These are phyloP conservation scores for Logfia minima DNA, from an alignment of 129 eudicot species.

Conservation along the genomic window DNA sequence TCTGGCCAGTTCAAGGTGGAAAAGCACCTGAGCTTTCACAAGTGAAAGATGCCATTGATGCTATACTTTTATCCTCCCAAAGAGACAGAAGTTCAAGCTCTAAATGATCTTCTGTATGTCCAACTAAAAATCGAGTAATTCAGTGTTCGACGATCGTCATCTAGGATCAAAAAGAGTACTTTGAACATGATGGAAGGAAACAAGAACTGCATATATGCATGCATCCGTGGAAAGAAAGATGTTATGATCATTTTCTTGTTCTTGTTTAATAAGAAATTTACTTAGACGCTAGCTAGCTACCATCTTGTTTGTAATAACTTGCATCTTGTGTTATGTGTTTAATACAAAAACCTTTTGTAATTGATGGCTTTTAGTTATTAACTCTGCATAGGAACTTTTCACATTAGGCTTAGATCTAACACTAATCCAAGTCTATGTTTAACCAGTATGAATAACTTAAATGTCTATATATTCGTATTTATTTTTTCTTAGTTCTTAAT, in stretches of 20 bases:
- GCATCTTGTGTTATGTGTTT: constrained; percentile 26
- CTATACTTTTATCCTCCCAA: constrained; percentile 75
- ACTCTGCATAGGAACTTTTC: no score
- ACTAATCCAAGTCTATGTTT: no score
- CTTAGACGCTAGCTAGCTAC: neutral
- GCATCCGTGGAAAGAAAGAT: constrained; percentile 19
- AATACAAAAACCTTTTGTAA: constrained; percentile 6
- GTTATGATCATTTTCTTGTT: constrained; percentile 20
- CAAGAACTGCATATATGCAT: neutral
- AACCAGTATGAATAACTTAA: no score
- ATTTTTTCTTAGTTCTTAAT: no score
- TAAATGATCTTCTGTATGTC: constrained; percentile 20
- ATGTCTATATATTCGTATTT: no score
- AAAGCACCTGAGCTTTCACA: constrained; percentile 94
- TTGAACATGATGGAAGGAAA: constrained; percentile 13
- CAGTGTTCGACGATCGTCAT: neutral
- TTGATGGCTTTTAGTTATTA: no score
- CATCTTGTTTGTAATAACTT: constrained; percentile 37
- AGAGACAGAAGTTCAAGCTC: constrained; percentile 62
- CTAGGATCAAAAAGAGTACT: neutral
- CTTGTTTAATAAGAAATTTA: constrained; percentile 12
- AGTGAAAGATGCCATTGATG: constrained; percentile 93
- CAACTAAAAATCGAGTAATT: neutral
- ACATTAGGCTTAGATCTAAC: no score
- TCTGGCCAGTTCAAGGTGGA: constrained; percentile 97